Base-by-base conservation (phyloP, 225 moss, liverwort and hornwort genomes). In the Asterella californica region DNA sequence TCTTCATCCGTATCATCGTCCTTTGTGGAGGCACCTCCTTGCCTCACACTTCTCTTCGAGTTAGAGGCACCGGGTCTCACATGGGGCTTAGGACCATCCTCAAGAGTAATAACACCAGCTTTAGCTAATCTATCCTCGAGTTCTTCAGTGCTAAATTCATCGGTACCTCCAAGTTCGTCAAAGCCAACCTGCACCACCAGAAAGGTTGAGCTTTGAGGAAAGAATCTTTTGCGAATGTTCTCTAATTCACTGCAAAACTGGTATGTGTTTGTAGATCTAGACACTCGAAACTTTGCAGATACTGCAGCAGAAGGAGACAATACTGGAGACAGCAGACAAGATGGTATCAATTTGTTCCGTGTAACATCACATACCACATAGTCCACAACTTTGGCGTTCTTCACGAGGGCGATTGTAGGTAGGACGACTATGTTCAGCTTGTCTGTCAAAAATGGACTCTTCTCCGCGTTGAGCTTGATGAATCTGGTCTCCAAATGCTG, bases 401-500 rank as follows among this genome's bases (percentile, higher is more conserved):
- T 90, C 75, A 99, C 94, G 66, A 95, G 86, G 34, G 97, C 97
- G 61, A 99, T 84, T 54, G 97, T 95, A 4, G 97, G 97, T 52
- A 99, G 88, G 89, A 99, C 90, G 78, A 92, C 89, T 50, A 99
- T 92, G 79, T 91, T 99, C 74, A 99, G 79, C 83, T 88, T 92
- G 49, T 99, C 97, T 27, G 94, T 95, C 79, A 99, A 87, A 46
- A 99, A 99, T 15, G 97, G 97, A 78, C 94, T 92, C 85, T 99
- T 99, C 85, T 99, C 97, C 22, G 97, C 97, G 80, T 93, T 91
- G 29, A 99, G 85, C 88, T 89, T 99, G 80, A 99, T 54, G 68
- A 99, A 99, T 77, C 89, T 90, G 33, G 95, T 92, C 86, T 99
- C 95, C 91, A 95, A 80, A 59, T 99, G 97, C 87, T 99, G 93